Evolutionary conservation across 73 alveolate genomes (phyloP), one percentile per base, ranked within the genome.

Genomic region (Tetrahymena borealis): DNA sequence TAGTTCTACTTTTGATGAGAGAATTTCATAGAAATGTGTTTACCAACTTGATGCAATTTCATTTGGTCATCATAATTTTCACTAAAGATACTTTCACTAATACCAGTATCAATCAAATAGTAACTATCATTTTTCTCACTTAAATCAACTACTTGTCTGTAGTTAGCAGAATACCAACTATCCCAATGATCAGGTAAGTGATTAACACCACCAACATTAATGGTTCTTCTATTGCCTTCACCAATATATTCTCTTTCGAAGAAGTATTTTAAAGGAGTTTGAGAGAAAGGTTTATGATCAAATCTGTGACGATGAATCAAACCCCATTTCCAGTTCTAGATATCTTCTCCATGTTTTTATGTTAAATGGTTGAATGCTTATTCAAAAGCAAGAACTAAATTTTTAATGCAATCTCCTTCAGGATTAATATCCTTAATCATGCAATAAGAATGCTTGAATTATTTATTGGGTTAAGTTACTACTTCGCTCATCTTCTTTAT

Each of bases 291-390:
- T 33, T 90, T 78, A 93, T 93, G 95, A 10, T 91, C 91, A 90
- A 79, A 93, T 16, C 39, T 32, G 40, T 93, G 36, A 85, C 78
- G 39, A 39, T 93, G 93, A 33, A 85, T 35, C 20, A 32, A 24
- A 32, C 93, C 95, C 95, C 95, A 93, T 79, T 93, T 39, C 95
- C 95, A 93, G 0, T 79, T 33, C 7, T 15, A 24, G 38, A 91
- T 78, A 33, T 78, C 33, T 32, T 93, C 43, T 11, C 95, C 95
- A 85, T 18, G 79, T 36, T 85, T 79, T 85, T 79, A 39, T 32
- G 60, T 36, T 32, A 93, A 60, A 38, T 36, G 78, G 28, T 79
- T 13, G 12, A 32, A 38, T 11, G 93, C 93, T 85, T 93, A 91
- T 10, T 39, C 40, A 38, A 93, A 90, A 32, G 95, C 90, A n/a